Percentiles rank a stretch among this genome's conserved stretches.
These are phyloP conservation scores for Trametes cinnabarina DNA, from an alignment of 768 basidiomycete genomes.

Conservation along the genomic window DNA sequence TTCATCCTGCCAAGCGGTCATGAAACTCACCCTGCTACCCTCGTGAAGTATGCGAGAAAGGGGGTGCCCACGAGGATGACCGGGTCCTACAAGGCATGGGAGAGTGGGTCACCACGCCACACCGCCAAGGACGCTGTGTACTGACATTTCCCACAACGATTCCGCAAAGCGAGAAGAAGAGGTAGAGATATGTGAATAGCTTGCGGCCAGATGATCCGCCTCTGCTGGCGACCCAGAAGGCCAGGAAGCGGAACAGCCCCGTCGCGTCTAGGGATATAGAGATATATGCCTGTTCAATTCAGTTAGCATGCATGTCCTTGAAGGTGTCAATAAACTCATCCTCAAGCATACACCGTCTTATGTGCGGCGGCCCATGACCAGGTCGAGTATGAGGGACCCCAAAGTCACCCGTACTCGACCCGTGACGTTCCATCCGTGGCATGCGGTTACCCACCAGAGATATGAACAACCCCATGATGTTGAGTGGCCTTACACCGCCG, in stretches of 20 bases:
- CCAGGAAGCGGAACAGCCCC: slow-evolving; percentile 81
- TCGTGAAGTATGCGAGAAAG: slow-evolving; percentile 86
- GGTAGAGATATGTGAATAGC: slow-evolving; percentile 78
- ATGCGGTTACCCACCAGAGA: slow-evolving; percentile 53
- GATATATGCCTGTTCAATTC: slow-evolving; percentile 60
- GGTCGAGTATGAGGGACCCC: no score
- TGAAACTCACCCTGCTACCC: slow-evolving; percentile 47
- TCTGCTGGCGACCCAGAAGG: slow-evolving; percentile 78
- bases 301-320: background rate
- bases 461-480: slow-evolving; percentile 91
- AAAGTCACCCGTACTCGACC: no score
- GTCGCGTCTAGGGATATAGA: slow-evolving; percentile 89
- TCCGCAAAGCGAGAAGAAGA: slow-evolving; percentile 76
- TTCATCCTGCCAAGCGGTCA: background rate
- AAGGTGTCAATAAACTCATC: background rate
- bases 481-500: slow-evolving; percentile 82
- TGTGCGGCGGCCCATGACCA: no score
- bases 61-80: slow-evolving; percentile 89
- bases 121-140: background rate
- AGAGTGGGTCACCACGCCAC: background rate
- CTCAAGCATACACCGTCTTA: no score
- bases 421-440: no score
- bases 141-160: slow-evolving; percentile 75
- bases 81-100: slow-evolving; percentile 53
- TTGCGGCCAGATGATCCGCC: slow-evolving; percentile 71